These are phyloP conservation scores for Fraxinus latifolia DNA, from an alignment of 305 asterid species.

Conservation along the genomic window DNA sequence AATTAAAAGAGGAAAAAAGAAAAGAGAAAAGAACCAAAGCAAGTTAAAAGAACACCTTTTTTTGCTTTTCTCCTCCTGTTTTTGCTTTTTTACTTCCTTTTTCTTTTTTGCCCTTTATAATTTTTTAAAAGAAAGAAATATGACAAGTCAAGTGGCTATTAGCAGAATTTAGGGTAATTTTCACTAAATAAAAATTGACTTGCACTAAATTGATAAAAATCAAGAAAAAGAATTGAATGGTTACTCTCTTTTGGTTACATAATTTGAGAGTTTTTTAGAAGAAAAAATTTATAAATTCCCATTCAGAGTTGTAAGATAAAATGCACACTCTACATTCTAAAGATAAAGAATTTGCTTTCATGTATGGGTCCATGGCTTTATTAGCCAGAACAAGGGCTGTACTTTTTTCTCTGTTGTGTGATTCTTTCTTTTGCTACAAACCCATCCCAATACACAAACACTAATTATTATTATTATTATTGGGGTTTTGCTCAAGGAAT, in stretches of 20 bases:
- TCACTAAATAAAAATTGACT: background rate
- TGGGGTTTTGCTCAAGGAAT: constrained; percentile 35
- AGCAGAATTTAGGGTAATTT: background rate
- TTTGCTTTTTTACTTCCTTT: background rate
- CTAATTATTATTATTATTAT: constrained; percentile 28
- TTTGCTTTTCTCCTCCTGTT: background rate
- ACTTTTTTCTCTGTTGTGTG: constrained; percentile 41
- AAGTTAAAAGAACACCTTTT: background rate
- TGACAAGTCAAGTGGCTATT: background rate
- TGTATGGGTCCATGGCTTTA: constrained; percentile 54
- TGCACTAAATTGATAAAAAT: no score
- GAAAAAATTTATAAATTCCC: no score
- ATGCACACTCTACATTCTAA: background rate
- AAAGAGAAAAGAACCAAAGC: background rate
- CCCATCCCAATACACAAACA: constrained; percentile 52
- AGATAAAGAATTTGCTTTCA: constrained; percentile 35
- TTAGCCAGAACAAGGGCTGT: constrained; percentile 47
- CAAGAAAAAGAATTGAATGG: background rate
- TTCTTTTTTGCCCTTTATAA: no score
- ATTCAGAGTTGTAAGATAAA: background rate
- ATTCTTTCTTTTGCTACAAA: constrained; percentile 53
- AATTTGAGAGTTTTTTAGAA: no score
- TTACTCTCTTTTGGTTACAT: no score
- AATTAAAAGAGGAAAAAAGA: background rate
- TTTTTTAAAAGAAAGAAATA: no score